Conservation (phyloP, 352 stramenopile genomes). For the Pythium monospermum region DNA sequence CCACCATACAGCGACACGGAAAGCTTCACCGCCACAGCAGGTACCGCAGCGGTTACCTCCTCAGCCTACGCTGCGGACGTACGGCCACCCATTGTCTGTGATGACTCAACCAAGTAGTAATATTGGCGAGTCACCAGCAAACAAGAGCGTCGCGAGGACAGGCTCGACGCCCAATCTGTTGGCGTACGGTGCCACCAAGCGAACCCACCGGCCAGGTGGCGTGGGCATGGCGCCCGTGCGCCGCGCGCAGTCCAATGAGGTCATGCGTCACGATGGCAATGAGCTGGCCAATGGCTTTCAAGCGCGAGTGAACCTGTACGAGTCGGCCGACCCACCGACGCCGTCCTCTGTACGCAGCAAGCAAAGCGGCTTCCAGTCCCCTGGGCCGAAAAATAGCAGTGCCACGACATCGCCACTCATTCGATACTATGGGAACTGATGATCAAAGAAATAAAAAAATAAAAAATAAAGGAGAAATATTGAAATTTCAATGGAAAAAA, state of each 20-base stretch:
- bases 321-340: background rate
- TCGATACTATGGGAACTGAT: slow-evolving; percentile 20
- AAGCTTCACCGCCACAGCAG: slow-evolving; percentile 13
- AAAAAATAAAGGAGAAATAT: too few relatives aligned
- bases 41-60: slow-evolving; percentile 3
- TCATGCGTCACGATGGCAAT: background rate
- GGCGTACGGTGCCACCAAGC: slow-evolving; percentile 20
- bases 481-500: too few relatives aligned
- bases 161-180: slow-evolving; percentile 20
- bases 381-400: background rate
- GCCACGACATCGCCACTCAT: slow-evolving; percentile 14
- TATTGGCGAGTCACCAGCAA: slow-evolving; percentile 5
- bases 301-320: slow-evolving; percentile 8
- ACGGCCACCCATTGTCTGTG: background rate
- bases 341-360: background rate
- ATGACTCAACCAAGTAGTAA: slow-evolving; percentile 6
- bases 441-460: background rate
- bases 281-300: slow-evolving; percentile 8
- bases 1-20: background rate
- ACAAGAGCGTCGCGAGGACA: slow-evolving; percentile 1
- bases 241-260: slow-evolving; percentile 5
- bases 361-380: background rate
- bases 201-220: slow-evolving; percentile 17
- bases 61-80: slow-evolving; percentile 9
- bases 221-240: slow-evolving; percentile 17